These are phyloP conservation scores for Herpotrichia juniperi DNA, from an alignment of 2,329 filamentous ascomycete genomes.

Conservation along the genomic window DNA sequence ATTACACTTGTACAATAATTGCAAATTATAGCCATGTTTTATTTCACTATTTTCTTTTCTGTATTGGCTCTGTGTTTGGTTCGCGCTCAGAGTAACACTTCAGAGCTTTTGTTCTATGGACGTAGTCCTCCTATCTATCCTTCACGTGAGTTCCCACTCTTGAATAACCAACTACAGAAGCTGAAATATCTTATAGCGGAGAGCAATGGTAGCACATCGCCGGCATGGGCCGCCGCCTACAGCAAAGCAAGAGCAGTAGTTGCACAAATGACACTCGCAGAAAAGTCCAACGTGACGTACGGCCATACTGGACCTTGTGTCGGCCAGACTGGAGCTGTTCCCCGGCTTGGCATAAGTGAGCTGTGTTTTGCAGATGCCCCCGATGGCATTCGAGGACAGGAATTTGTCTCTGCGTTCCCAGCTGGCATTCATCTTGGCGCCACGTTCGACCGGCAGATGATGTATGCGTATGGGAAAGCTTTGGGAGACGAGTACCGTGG, in stretches of 20 bases:
- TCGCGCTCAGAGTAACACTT: not conserved
- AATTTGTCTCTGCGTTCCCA: slow-evolving; percentile 39
- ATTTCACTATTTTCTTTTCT: not conserved
- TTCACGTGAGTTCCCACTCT: not conserved
- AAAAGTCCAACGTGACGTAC: slow-evolving; percentile 50
- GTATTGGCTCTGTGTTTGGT: not conserved
- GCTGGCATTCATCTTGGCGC: slow-evolving; percentile 58
- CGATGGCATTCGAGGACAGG: slow-evolving; percentile 39
- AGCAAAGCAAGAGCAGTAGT: slow-evolving; percentile 47
- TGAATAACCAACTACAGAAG: too few species aligned
- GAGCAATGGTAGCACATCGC: not conserved
- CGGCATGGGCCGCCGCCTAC: slow-evolving; percentile 34
- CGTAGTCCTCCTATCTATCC: slow-evolving; percentile 1
- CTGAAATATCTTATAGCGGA: not conserved
- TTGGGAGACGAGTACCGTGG: slow-evolving; percentile 73
- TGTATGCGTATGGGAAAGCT: slow-evolving; percentile 69
- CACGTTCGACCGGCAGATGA: slow-evolving; percentile 73
- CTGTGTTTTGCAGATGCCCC: slow-evolving; percentile 48
- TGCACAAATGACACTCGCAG: slow-evolving; percentile 47
- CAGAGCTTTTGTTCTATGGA: not conserved
- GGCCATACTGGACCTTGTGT: slow-evolving; percentile 40
- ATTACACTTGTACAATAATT: too few species aligned
- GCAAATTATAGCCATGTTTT: too few species aligned
- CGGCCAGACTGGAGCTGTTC: slow-evolving; percentile 44
- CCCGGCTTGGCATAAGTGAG: slow-evolving; percentile 44